Percentiles rank a stretch among this genome's conserved stretches.
phyloP scores from a whole-genome alignment of 768 basidiomycete species.

The Mycena rebaudengoi region DNA sequence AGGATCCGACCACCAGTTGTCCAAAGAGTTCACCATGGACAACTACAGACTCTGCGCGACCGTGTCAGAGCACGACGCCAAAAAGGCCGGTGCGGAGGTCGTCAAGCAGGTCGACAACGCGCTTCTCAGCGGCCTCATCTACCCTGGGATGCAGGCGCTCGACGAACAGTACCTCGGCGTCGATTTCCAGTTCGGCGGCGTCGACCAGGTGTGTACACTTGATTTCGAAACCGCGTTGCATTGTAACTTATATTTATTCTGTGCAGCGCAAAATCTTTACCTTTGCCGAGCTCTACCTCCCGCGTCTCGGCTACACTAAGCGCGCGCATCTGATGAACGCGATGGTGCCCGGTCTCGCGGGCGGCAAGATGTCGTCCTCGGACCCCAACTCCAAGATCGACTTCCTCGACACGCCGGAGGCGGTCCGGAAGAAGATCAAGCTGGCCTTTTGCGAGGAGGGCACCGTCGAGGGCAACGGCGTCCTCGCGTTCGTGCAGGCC shows the following conservation, averaged over 20 bases:
- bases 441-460: slow-evolving; percentile 95
- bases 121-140: slow-evolving; percentile 88
- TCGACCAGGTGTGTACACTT: slow-evolving; percentile 80
- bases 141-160: slow-evolving; percentile 95
- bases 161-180: slow-evolving; percentile 97
- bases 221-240: background rate
- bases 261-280: slow-evolving; percentile 70
- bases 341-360: slow-evolving; percentile 95
- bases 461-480: slow-evolving; percentile 86
- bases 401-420: slow-evolving; percentile 89
- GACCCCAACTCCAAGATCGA: slow-evolving; percentile 99
- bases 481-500: slow-evolving; percentile 84
- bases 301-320: slow-evolving; percentile 90
- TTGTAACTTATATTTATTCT: too few species aligned
- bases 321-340: slow-evolving; percentile 98
- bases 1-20: slow-evolving; percentile 94
- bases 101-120: slow-evolving; percentile 97
- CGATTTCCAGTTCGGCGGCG: slow-evolving; percentile 98
- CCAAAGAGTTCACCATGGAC: slow-evolving; percentile 92
- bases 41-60: slow-evolving; percentile 92
- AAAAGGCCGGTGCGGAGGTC: slow-evolving; percentile 98
- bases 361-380: slow-evolving; percentile 98
- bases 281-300: slow-evolving; percentile 95
- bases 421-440: slow-evolving; percentile 89
- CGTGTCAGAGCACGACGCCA: slow-evolving; percentile 95